Conservation (phyloP, 768 basidiomycete species). For the Xanthoconium stramineum region DNA sequence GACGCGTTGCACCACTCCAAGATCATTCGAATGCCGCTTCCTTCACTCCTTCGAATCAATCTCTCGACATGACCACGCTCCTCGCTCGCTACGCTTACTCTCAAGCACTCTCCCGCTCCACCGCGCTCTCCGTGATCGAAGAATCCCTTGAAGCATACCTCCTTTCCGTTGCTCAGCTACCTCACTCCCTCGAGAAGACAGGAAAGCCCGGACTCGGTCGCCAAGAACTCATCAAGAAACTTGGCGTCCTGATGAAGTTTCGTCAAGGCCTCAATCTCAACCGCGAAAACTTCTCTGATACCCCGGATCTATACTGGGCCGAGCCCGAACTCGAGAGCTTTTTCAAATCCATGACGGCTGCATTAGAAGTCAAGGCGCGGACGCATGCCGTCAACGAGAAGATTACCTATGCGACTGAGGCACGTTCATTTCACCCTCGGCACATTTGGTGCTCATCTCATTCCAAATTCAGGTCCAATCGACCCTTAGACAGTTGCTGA, state of each 20-base stretch:
- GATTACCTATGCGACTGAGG: slow-evolving; percentile 86
- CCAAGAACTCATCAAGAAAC: slow-evolving; percentile 83
- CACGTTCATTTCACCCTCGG: slow-evolving; percentile 5
- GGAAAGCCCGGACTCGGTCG: slow-evolving; percentile 83
- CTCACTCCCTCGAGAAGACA: slow-evolving; percentile 68
- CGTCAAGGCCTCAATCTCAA: slow-evolving; percentile 90
- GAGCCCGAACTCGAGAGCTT: slow-evolving; percentile 88
- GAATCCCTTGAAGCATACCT: slow-evolving; percentile 80
- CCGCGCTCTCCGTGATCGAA: slow-evolving; percentile 84
- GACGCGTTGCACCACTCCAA: slow-evolving; percentile 60
- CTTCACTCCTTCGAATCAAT: slow-evolving; percentile 47
- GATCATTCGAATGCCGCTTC: slow-evolving; percentile 43
- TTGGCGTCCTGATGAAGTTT: slow-evolving; percentile 89
- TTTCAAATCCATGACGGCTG: slow-evolving; percentile 81
- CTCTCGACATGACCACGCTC: slow-evolving; percentile 66
- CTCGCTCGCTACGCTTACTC: slow-evolving; percentile 90
- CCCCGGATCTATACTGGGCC: slow-evolving; percentile 92
- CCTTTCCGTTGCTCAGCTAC: slow-evolving; percentile 75
- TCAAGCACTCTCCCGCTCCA: slow-evolving; percentile 87
- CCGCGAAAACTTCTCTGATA: slow-evolving; percentile 83
- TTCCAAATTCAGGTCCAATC: slow-evolving; percentile 62
- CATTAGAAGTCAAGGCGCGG: slow-evolving; percentile 82
- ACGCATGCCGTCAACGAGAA: slow-evolving; percentile 86
- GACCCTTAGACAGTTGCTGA: slow-evolving; percentile 82
- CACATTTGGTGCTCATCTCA: background rate